Base-by-base conservation (phyloP, 805 yeast genomes). In the Metschnikowia koreensis region DNA sequence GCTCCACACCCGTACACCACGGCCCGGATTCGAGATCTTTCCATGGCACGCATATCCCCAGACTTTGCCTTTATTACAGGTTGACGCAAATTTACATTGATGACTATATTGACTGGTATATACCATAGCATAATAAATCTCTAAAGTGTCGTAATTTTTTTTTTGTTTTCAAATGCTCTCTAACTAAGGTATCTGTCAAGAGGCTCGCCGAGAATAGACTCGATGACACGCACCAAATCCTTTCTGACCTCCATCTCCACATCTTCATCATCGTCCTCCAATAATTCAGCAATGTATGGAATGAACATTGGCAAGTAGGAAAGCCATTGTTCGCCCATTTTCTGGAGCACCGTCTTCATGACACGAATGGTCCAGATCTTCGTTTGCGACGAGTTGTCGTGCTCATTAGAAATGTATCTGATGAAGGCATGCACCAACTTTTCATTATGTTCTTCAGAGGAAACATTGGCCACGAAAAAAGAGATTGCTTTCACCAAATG, bases 291-390 rank as follows among this genome's bases (percentile, higher is more conserved):
- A 67, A 94, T 89, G 54, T 89, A 80, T 34, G 99, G 99, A 56
- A 94, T 96, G 60, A 94, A 79, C 65, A 92, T 97, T 26, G 99
- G 99, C 61, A 94, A 77, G 74, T 88, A 79, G 34, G 86, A 75
- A 58, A 94, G 79, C 99, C 98, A 94, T 66, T 85, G 89, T 62
- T 94, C 98, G 50, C 98, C 97, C 61, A 91, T 86, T 74, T 88
- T 88, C 58, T 88, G 87, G 78, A 91, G 94, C 33, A 94, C 82
- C 27, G 83, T 76, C 68, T 89, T 89, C 66, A 94, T 79, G 1
- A 89, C 76, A 66, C 86, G 83, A 48, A 89, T 81, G 27, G 97
- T 83, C 93, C 96, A 87, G 44, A 85, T 80, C 73, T 84, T 85
- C 79, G 94, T 82, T 62, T 85, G 89, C 17, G 79, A 71, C 42